Evolutionary conservation across 768 basidiomycete species (phyloP).

Genomic region (Daedalea quercina): DNA sequence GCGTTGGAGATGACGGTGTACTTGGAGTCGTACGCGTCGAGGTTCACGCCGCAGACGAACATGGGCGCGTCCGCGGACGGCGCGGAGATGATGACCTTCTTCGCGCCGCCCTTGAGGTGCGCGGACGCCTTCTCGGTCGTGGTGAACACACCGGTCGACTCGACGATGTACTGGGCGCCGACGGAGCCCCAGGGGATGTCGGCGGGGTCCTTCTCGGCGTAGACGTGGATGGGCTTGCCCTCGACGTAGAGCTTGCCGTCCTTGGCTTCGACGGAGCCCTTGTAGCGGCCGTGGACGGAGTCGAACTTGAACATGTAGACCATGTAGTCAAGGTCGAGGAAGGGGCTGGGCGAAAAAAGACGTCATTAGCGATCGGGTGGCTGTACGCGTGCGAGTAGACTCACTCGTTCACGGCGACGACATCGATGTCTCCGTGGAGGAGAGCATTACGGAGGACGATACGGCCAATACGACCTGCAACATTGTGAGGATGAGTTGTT

Average conservation of each 20-base stretch:
- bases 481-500: not conserved
- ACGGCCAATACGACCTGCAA: slow-evolving; percentile 94
- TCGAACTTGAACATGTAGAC: slow-evolving; percentile 99
- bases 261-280: slow-evolving; percentile 73
- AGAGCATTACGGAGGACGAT: slow-evolving; percentile 96
- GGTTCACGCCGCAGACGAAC: slow-evolving; percentile 94
- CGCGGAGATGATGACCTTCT: slow-evolving; percentile 99
- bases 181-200: slow-evolving; percentile 76
- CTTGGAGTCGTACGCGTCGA: slow-evolving; percentile 84
- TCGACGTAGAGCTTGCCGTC: slow-evolving; percentile 88
- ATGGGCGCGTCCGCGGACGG: slow-evolving; percentile 96
- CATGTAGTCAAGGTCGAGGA: slow-evolving; percentile 98
- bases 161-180: slow-evolving; percentile 91
- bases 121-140: slow-evolving; percentile 87
- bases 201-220: slow-evolving; percentile 81
- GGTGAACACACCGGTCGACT: slow-evolving; percentile 99
- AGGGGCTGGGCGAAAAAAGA: slow-evolving; percentile 69
- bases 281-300: slow-evolving; percentile 89
- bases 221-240: slow-evolving; percentile 71
- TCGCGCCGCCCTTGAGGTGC: slow-evolving; percentile 97
- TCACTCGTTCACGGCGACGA: slow-evolving; percentile 93
- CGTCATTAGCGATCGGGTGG: slow-evolving; percentile 5
- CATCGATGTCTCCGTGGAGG: slow-evolving; percentile 62
- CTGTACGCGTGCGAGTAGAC: slow-evolving; percentile 23
- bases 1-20: slow-evolving; percentile 96